Evolutionary conservation across 768 basidiomycete genomes (phyloP), one percentile per base, ranked within the genome.

Genomic region (Termitomyces sp.): DNA sequence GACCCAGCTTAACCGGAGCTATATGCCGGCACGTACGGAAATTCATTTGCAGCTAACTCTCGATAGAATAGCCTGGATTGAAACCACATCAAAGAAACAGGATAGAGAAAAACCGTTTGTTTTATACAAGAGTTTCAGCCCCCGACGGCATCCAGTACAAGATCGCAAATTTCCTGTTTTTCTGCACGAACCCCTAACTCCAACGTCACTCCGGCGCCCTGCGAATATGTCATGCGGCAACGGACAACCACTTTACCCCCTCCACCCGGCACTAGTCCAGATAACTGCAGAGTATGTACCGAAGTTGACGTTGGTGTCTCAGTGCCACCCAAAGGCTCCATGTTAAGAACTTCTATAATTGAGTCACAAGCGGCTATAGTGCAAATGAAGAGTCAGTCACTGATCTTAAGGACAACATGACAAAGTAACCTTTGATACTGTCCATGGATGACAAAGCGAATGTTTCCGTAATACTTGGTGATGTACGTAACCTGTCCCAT

Each of bases 241-340:
- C 95, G 86, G 24, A 87, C 95, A 57, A 99, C 81, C 34, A 97
- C 91, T 77, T 98, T 98, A n/a, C 95, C 95, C 27, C 92, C 94
- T 24, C 95, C 95, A 34, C 96, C 95, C 27, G 83, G 81, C 18
- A 97, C 89, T 62, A 98, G 68, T 46, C 97, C 97, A 16, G 95
- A 93, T 45, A 99, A 72, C 68, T 96, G 95, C 56, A 99, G 81
- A 31, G 95, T 96, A 74, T 99, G 97, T 51, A 98, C 90, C 4
- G 94, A 88, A 9, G 86, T 78, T 30, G 91, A 91, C 20, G 85
- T 77, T 0, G 96, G 93, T 8, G 74, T 71, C 71, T 98, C 93
- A 4, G 90, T 88, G 13, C 97, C 97, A 62, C 96, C 96, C 18
- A 99, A 77, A 6, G 97, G 83, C 68, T 98, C 94, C 96, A 99